Evolutionary conservation across 2,329 filamentous ascomycete species (phyloP).

Genomic region (Talaromyces sp.): DNA sequence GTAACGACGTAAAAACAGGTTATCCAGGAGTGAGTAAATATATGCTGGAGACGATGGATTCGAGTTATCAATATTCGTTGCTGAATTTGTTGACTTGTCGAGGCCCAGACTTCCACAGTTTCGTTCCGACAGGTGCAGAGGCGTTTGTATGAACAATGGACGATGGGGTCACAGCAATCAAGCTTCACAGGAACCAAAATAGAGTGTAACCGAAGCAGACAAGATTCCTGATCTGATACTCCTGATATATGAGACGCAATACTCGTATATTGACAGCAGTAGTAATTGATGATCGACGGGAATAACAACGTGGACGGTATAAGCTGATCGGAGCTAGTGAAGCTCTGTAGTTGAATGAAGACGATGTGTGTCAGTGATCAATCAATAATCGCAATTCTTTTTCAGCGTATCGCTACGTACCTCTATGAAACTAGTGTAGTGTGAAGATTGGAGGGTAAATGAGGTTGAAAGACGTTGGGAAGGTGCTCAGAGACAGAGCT

Average conservation of each 20-base stretch:
- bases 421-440: background rate
- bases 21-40: background rate
- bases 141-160: background rate
- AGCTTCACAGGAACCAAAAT: background rate
- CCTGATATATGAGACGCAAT: background rate
- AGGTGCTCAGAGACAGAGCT: background rate
- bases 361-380: background rate
- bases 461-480: background rate
- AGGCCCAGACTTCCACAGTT: background rate
- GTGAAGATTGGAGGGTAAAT: background rate
- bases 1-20: background rate
- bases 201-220: background rate
- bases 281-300: conserved; percentile 8
- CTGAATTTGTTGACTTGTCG: background rate
- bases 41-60: background rate
- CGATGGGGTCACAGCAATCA: background rate
- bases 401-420: background rate
- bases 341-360: background rate
- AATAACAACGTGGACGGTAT: conserved; percentile 17
- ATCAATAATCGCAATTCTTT: background rate
- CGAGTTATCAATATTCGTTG: background rate
- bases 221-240: background rate
- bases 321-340: conserved; percentile 3
- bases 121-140: background rate
- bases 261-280: background rate